Evolutionary conservation across 116 monocot genomes (phyloP).

Genomic region (Cymodocea nodosa): DNA sequence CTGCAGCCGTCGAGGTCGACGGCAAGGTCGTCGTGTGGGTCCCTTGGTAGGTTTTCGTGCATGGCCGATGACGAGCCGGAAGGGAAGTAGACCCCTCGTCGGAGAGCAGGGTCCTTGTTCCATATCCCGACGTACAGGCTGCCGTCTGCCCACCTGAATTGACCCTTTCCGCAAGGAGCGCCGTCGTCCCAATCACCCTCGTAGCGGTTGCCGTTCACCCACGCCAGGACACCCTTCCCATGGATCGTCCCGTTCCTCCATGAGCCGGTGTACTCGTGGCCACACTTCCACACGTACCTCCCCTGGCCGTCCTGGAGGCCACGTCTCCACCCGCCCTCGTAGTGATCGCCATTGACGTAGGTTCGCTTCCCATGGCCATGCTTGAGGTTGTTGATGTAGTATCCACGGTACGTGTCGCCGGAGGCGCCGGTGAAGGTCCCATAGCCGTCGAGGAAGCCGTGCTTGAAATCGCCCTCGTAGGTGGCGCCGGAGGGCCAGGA

Average conservation of each 20-base stretch:
- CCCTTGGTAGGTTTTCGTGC: background rate
- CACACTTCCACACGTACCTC: conserved; percentile 33
- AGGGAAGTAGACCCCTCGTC: conserved; percentile 42
- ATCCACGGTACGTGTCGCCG: conserved; percentile 40
- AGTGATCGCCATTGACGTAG: conserved; percentile 41
- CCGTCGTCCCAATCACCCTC: conserved; percentile 61
- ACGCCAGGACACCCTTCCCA: conserved; percentile 22
- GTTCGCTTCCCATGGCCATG: conserved; percentile 34
- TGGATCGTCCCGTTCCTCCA: conserved; percentile 31
- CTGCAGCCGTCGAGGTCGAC: conserved; percentile 21
- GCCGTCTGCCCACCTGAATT: conserved; percentile 42
- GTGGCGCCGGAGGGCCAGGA: conserved; percentile 56
- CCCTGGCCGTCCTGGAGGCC: conserved; percentile 35
- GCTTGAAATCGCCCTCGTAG: conserved; percentile 50
- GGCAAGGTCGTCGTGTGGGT: conserved; percentile 23
- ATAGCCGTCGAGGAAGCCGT: conserved; percentile 42
- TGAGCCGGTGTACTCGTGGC: conserved; percentile 31
- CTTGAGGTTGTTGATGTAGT: conserved; percentile 32
- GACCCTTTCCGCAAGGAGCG: conserved; percentile 28
- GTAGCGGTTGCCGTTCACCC: conserved; percentile 37
- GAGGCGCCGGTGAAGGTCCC: conserved; percentile 30
- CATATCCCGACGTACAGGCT: conserved; percentile 40
- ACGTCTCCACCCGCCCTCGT: conserved; percentile 45
- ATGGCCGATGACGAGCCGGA: conserved; percentile 10
- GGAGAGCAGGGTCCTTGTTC: conserved; percentile 14